Evolutionary conservation across 768 basidiomycete genomes (phyloP).

Genomic region (Trametes meyenii): DNA sequence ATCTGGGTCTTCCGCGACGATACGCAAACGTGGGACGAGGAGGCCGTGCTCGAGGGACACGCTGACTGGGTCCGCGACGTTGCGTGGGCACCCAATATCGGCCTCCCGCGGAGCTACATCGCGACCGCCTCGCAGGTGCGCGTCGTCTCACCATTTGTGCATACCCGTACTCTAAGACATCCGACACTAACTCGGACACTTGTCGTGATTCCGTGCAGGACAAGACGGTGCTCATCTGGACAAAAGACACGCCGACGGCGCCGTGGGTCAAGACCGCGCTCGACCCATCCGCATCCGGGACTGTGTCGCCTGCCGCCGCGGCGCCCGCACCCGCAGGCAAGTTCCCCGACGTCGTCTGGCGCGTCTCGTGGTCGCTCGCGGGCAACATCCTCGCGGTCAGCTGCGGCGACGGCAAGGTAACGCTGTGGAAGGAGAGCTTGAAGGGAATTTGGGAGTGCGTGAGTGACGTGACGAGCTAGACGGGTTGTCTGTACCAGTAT

Average conservation of each 20-base stretch:
- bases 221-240: slow-evolving; percentile 90
- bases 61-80: slow-evolving; percentile 98
- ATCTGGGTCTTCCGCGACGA: slow-evolving; percentile 93
- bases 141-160: background rate
- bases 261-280: slow-evolving; percentile 83
- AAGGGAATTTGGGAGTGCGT: slow-evolving; percentile 97
- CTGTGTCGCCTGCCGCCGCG: slow-evolving; percentile 46
- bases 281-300: slow-evolving; percentile 58
- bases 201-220: slow-evolving; percentile 44
- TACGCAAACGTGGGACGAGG: slow-evolving; percentile 86
- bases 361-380: slow-evolving; percentile 97
- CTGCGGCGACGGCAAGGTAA: slow-evolving; percentile 97
- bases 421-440: slow-evolving; percentile 97
- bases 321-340: slow-evolving; percentile 56
- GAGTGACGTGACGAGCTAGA: slow-evolving; percentile 87
- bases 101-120: slow-evolving; percentile 91
- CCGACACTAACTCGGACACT: background rate
- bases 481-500: background rate
- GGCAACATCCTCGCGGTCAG: slow-evolving; percentile 96
- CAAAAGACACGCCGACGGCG: slow-evolving; percentile 72
- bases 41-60: slow-evolving; percentile 90
- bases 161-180: background rate
- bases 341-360: slow-evolving; percentile 98
- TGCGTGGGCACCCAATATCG: slow-evolving; percentile 98
- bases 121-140: slow-evolving; percentile 90